These are phyloP conservation scores for Alternaria infectoria DNA, from an alignment of 2,329 filamentous ascomycete genomes.

Conservation along the genomic window DNA sequence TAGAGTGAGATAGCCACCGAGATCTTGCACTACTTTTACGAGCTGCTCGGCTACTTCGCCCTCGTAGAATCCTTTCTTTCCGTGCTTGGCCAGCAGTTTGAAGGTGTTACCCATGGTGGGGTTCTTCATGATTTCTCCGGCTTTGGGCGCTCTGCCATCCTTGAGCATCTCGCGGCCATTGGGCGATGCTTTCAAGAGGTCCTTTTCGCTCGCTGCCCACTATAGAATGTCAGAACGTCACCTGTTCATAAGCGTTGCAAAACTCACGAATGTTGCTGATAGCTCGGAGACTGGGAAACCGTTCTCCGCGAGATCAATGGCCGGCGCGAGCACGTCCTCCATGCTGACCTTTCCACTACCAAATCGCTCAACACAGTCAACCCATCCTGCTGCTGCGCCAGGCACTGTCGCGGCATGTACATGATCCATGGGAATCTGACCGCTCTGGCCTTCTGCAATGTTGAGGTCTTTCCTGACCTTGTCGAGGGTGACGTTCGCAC, in stretches of 20 bases:
- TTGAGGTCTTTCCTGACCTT: conserved; percentile 73
- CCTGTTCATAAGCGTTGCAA: neutral
- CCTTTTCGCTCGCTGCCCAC: conserved; percentile 73
- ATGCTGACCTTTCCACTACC: conserved; percentile 84
- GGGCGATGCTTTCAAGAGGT: conserved; percentile 75
- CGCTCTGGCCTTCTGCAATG: conserved; percentile 62
- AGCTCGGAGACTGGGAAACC: conserved; percentile 90
- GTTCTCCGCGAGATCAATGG: conserved; percentile 82
- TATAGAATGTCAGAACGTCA: conserved; percentile 46
- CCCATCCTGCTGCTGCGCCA: conserved; percentile 91
- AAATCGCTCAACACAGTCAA: conserved; percentile 84
- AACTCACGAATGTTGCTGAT: conserved; percentile 69
- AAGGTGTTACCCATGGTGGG: conserved; percentile 83
- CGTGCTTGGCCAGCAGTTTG: conserved; percentile 75
- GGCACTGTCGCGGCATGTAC: conserved; percentile 86
- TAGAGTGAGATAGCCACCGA: conserved; percentile 78
- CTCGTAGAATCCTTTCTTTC: conserved; percentile 90
- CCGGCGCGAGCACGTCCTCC: conserved; percentile 79
- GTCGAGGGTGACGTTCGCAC: conserved; percentile 71
- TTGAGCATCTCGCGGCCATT: conserved; percentile 91
- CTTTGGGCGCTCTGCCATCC: conserved; percentile 72
- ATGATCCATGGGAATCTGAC: conserved; percentile 74
- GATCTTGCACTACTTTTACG: conserved; percentile 75
- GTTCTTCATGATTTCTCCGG: conserved; percentile 90
- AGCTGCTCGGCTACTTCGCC: conserved; percentile 83